Conservation (phyloP, 371 early-diverging fungal genomes). For the Zychaea mexicana region DNA sequence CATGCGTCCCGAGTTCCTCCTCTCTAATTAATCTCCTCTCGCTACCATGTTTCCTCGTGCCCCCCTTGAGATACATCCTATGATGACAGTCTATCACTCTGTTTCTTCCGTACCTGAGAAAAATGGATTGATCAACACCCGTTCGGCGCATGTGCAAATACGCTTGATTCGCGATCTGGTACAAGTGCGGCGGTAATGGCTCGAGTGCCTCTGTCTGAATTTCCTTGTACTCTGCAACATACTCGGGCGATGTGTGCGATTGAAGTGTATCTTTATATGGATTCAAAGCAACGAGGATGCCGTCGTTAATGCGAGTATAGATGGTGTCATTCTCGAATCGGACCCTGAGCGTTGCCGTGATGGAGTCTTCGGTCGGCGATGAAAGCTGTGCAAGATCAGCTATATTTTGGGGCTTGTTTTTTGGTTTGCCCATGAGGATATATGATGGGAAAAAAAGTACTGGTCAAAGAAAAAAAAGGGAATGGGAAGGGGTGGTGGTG, state of each 20-base stretch:
- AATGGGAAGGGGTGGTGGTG: not conserved
- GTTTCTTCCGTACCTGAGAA: constrained; percentile 65
- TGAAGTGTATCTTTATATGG: constrained; percentile 43
- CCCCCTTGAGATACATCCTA: too few relatives aligned
- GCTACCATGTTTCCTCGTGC: too few relatives aligned
- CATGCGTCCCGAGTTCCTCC: too few relatives aligned
- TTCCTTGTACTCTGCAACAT: constrained; percentile 72
- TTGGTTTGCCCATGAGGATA: constrained; percentile 17
- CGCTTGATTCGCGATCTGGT: constrained; percentile 72
- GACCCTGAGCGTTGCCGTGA: constrained; percentile 51
- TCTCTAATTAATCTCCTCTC: too few relatives aligned
- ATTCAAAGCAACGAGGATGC: constrained; percentile 53
- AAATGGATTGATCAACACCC: constrained; percentile 82
- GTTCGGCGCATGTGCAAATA: constrained; percentile 85
- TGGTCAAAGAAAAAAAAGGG: constrained; percentile 9
- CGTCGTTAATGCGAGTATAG: constrained; percentile 69
- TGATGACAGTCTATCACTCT: too few relatives aligned
- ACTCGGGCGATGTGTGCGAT: constrained; percentile 65
- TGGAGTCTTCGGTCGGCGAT: constrained; percentile 36
- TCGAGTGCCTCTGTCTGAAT: constrained; percentile 48
- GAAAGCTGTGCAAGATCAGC: constrained; percentile 31
- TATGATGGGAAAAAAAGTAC: not conserved
- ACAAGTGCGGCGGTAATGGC: constrained; percentile 80
- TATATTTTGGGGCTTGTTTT: constrained; percentile 24
- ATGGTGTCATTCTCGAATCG: constrained; percentile 57